phyloP scores from a whole-genome alignment of 176 grass and related monocot species.

The Elymus sibiricus region DNA sequence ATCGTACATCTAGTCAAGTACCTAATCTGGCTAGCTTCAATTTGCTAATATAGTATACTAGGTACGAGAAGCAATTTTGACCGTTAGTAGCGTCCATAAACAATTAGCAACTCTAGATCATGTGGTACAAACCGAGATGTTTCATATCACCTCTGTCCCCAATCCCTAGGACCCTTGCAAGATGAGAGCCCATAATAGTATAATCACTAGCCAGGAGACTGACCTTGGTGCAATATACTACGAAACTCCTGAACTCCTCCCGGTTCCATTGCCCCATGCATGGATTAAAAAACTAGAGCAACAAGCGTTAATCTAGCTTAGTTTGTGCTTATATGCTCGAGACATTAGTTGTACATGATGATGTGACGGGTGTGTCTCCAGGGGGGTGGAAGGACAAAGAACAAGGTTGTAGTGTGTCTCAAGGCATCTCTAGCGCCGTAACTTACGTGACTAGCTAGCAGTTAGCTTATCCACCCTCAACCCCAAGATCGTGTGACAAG shows the following conservation, averaged over 20 bases:
- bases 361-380: conserved; percentile 24
- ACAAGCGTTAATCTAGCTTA: conserved; percentile 20
- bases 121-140: neutral
- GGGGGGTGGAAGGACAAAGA: conserved; percentile 26
- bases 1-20: neutral
- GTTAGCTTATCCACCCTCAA: conserved; percentile 21
- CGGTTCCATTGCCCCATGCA: conserved; percentile 52
- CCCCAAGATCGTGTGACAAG: neutral
- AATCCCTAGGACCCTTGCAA: conserved; percentile 37
- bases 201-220: conserved; percentile 2
- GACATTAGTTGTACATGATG: neutral
- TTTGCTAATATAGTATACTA: conserved; percentile 2
- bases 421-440: conserved; percentile 39
- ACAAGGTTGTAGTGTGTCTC: conserved; percentile 51
- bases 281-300: conserved; percentile 28
- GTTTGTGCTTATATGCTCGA: conserved; percentile 34
- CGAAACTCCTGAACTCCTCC: conserved; percentile 39
- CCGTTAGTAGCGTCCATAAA: conserved; percentile 41
- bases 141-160: neutral
- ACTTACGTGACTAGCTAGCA: conserved; percentile 19
- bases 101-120: conserved; percentile 15
- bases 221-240: neutral
- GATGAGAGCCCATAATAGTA: conserved; percentile 20
- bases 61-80: conserved; percentile 38
- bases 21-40: neutral